These are phyloP conservation scores for Alisma plantagoaquatica DNA, from an alignment of 106 monocot species.

Conservation along the genomic window DNA sequence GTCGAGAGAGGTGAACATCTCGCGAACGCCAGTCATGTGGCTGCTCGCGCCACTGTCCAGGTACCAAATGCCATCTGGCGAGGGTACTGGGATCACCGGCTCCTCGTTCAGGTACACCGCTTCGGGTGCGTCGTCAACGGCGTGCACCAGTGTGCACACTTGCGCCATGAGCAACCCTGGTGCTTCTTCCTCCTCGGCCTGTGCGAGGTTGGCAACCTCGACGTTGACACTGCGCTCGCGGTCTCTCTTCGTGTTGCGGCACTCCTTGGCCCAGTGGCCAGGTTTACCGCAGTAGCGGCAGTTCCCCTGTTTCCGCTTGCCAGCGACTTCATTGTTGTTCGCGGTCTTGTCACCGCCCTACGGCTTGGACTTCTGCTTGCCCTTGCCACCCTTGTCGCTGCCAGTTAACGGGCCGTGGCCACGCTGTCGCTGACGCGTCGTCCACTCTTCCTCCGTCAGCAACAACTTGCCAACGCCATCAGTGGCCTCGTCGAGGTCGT, in stretches of 20 bases:
- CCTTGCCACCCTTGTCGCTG: too few species aligned
- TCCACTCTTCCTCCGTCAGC: too few species aligned
- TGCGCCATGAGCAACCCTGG: background rate
- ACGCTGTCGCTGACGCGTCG: too few species aligned
- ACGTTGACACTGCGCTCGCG: background rate
- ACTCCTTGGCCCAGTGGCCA: background rate
- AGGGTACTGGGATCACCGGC: background rate
- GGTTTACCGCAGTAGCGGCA: background rate
- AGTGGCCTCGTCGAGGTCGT: too few species aligned
- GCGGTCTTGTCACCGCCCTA: too few species aligned
- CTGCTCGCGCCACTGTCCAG: background rate
- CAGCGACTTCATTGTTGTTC: too few species aligned
- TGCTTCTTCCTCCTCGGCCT: too few species aligned
- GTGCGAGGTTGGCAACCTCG: background rate
- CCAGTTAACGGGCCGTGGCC: too few species aligned
- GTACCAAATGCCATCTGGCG: background rate
- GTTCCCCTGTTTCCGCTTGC: background rate
- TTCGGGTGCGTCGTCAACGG: too few species aligned
- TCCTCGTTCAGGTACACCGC: background rate
- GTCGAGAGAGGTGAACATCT: background rate
- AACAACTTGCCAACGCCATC: too few species aligned
- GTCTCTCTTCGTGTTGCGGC: background rate
- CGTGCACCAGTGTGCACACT: background rate
- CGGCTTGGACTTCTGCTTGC: too few species aligned
- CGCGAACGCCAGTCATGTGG: background rate